phyloP scores from a whole-genome alignment of 352 stramenopile genomes.

The Globisporangium orthogonon region DNA sequence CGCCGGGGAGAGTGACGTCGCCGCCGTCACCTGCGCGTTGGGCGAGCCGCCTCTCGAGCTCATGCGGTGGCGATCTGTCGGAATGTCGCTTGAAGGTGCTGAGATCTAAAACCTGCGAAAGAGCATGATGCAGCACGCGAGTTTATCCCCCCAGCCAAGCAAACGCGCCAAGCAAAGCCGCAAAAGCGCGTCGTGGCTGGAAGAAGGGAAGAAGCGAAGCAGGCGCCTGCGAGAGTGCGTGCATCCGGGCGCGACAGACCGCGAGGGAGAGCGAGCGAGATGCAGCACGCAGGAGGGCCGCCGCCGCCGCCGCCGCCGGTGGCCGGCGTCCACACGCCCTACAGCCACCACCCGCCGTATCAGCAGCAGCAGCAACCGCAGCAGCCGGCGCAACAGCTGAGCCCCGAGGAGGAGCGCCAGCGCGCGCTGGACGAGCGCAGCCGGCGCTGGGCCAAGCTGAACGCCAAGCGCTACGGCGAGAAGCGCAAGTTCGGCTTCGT shows the following conservation, averaged over 20 bases:
- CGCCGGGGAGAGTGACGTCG: background rate
- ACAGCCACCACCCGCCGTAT: background rate
- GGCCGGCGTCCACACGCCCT: constrained; percentile 7
- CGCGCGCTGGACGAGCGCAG: constrained; percentile 75
- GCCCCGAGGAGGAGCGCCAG: constrained; percentile 48
- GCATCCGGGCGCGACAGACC: background rate
- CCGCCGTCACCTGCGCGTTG: background rate
- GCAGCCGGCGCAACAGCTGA: constrained; percentile 4
- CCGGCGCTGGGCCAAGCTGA: constrained; percentile 83
- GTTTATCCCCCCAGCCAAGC: background rate
- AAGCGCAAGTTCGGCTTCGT: constrained; percentile 93
- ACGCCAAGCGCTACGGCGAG: constrained; percentile 93
- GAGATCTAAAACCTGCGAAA: constrained; percentile 6
- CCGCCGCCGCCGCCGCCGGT: constrained; percentile 19
- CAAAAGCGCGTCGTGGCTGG: no score
- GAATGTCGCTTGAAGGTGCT: background rate
- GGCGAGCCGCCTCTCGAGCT: background rate
- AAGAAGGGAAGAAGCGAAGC: background rate
- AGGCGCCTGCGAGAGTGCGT: background rate
- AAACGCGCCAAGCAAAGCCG: background rate
- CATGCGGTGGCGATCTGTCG: background rate
- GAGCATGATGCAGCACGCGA: no score
- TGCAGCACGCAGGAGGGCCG: constrained; percentile 9
- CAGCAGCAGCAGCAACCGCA: constrained; percentile 8
- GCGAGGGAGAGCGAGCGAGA: constrained; percentile 1